phyloP scores from a whole-genome alignment of 2,329 filamentous ascomycete species.

The Eurotiales sp. region DNA sequence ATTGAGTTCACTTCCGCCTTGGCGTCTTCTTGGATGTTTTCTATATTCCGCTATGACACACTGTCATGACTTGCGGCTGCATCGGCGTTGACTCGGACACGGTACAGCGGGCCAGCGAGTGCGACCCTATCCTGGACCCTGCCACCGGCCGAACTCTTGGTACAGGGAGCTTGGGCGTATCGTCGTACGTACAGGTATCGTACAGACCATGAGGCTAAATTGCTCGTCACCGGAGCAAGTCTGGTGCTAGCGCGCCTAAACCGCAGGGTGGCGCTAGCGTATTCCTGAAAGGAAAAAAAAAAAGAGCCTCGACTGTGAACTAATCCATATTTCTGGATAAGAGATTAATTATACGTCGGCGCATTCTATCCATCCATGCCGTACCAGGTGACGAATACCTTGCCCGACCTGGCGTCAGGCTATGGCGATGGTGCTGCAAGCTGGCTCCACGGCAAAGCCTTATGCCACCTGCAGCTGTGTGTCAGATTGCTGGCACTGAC shows the following conservation, averaged over 20 bases:
- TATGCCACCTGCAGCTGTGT: neutral
- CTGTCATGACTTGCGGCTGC: no score
- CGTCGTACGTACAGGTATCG: no score
- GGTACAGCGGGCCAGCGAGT: no score
- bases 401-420: neutral
- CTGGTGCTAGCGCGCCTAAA: neutral
- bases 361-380: neutral
- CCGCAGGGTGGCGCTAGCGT: neutral
- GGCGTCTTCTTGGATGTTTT: no score
- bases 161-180: no score
- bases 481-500: neutral
- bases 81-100: neutral
- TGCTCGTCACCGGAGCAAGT: neutral
- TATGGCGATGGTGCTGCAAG: neutral
- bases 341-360: neutral
- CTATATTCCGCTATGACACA: neutral
- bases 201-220: neutral
- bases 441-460: neutral
- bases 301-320: neutral
- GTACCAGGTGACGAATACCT: neutral
- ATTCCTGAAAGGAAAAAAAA: neutral
- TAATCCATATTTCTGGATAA: neutral
- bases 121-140: no score
- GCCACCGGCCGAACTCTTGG: no score
- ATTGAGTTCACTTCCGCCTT: neutral